phyloP scores from a whole-genome alignment of 345 rosid species.

The Brassica incana region DNA sequence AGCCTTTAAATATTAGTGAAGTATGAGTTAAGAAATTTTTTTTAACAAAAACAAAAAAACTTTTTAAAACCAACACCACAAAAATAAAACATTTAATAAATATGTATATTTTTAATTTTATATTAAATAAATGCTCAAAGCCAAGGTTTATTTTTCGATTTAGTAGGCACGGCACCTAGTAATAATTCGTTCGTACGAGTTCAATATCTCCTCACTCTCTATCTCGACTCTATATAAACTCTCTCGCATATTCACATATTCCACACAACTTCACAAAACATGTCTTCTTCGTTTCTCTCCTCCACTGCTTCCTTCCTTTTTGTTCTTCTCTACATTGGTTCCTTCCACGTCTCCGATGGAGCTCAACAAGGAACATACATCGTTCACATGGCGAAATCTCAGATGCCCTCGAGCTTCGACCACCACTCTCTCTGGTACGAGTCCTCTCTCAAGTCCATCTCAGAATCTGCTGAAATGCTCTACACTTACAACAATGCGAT shows the following conservation, averaged over 20 bases:
- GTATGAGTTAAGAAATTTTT: no score
- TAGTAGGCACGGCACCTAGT: no score
- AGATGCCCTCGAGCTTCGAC: conserved; percentile 64
- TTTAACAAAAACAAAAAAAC: no score
- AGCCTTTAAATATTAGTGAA: no score
- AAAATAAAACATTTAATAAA: no score
- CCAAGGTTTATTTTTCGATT: no score
- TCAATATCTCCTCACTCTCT: not conserved
- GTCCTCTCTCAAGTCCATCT: conserved; percentile 64
- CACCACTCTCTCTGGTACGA: conserved; percentile 81
- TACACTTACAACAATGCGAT: conserved; percentile 58
- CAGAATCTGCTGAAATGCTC: conserved; percentile 51
- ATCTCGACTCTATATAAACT: not conserved
- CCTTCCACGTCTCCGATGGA: conserved; percentile 39
- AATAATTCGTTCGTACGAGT: no score
- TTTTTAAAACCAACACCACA: no score
- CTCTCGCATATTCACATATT: not conserved
- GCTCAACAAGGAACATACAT: conserved; percentile 58
- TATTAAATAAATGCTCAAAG: no score
- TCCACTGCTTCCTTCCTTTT: conserved; percentile 11
- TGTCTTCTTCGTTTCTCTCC: conserved; percentile 24
- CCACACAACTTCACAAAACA: not conserved
- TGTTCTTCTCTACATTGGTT: conserved; percentile 40
- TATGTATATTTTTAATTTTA: no score
- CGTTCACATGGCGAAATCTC: conserved; percentile 74